Percentiles rank a stretch among this genome's conserved stretches.
Evolutionary conservation across 2,329 filamentous ascomycete species (phyloP).

Genomic region (Microdochium bolleyi): DNA sequence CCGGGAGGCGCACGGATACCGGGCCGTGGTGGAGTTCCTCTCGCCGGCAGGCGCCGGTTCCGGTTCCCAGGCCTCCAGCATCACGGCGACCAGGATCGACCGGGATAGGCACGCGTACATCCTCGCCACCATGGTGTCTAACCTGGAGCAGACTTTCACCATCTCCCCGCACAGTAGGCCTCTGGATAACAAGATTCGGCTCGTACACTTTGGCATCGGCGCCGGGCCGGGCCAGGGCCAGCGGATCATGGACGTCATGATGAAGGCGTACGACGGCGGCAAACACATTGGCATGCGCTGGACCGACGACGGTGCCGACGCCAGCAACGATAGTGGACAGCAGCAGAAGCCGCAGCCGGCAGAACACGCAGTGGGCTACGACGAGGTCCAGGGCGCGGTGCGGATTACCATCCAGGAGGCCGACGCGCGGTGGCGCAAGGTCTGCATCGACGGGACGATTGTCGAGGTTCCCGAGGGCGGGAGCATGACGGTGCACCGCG

Average conservation of each 20-base stretch:
- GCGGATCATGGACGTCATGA: constrained; percentile 72
- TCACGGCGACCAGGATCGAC: constrained; percentile 19
- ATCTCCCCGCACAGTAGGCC: constrained; percentile 70
- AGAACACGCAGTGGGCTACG: constrained; percentile 57
- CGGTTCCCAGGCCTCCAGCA: constrained; percentile 3
- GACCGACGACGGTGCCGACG: constrained; percentile 33
- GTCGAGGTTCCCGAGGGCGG: constrained; percentile 64
- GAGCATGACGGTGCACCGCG: constrained; percentile 57
- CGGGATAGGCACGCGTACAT: constrained; percentile 63
- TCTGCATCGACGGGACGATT: constrained; percentile 90
- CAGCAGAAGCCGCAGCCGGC: constrained; percentile 40
- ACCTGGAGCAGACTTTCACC: constrained; percentile 72
- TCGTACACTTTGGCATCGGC: constrained; percentile 69
- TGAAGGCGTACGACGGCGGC: constrained; percentile 48
- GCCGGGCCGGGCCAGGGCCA: constrained; percentile 34
- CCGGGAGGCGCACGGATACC: constrained; percentile 41
- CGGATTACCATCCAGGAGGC: constrained; percentile 59
- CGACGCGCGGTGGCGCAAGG: constrained; percentile 69
- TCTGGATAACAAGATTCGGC: constrained; percentile 60
- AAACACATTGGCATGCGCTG: constrained; percentile 44
- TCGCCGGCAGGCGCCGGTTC: constrained; percentile 4
- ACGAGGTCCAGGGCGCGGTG: constrained; percentile 54
- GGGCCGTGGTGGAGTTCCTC: constrained; percentile 29
- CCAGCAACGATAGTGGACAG: constrained; percentile 51
- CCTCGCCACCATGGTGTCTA: constrained; percentile 67